Evolutionary conservation across 1,284 basidiomycete species (phyloP), one percentile per base, ranked within the genome.

Genomic region (Pholiota adiposa): DNA sequence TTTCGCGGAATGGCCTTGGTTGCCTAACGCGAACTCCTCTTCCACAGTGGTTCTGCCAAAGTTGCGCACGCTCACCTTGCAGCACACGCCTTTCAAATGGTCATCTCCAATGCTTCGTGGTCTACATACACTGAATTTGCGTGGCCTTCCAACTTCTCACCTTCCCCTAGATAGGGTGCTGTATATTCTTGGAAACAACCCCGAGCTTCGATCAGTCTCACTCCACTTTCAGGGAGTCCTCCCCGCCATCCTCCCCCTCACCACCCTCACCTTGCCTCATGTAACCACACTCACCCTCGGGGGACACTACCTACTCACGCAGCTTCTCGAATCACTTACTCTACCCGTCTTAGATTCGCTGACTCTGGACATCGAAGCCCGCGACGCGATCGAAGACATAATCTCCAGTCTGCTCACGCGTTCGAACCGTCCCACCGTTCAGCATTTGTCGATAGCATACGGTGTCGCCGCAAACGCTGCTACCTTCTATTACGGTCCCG

Each of bases 21-120:
- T 90, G 14, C 89, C 88, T 0, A 85, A 82, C 53, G 62, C 65
- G 16, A 58, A 49, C 25, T 52, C 63, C 38, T 51, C 59, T 51
- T 56, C 76, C 4, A 63, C 75, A 2, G 69, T 77, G 38, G 68
- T 63, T 31, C 75, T 87, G 2, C 77, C 82, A 8, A 77, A 76
- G 29, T 75, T 89, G 19, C 71, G 76, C 56, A 79, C 79, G 0
- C 72, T 90, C 16, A 88, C 86, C 29, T 75, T 91, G 21, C 86
- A 88, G 67, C 81, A 88, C 63, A 82, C 87, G 2, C 88, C 89
- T 0, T 91, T 91, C 78, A 88, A 85, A 70, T 89, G 88, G 84
- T 86, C 84, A 2, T 86, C 88, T 0, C 84, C 87, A 1, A 82
- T 90, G 74, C 81, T 90, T 65, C 77, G 77, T 1, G 82, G 84